These are phyloP conservation scores for Solanum hybrid DNA, from an alignment of 305 asterid species.

Conservation along the genomic window DNA sequence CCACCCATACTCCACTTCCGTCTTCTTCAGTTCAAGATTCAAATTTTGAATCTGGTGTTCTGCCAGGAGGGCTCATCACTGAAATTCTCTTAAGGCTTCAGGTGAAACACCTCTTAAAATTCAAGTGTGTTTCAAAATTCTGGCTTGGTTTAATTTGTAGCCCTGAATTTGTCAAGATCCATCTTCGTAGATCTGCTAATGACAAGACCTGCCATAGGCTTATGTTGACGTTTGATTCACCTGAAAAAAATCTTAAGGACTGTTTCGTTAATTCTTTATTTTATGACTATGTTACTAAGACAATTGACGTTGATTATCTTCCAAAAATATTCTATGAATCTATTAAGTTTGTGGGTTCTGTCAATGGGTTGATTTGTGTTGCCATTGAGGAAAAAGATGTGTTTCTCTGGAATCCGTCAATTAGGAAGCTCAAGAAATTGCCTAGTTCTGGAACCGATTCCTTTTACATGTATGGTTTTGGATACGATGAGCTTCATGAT, in stretches of 20 bases:
- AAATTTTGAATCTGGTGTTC: not conserved
- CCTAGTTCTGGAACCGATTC: not conserved
- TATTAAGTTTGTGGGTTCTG: not conserved
- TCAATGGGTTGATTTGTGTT: not conserved
- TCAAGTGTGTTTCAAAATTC: constrained; percentile 6
- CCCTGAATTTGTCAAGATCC: constrained; percentile 8
- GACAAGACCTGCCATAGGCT: not conserved
- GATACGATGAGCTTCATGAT: not conserved
- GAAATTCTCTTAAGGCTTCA: not conserved
- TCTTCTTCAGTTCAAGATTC: not conserved
- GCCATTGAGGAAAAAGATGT: not conserved
- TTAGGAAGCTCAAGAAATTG: not conserved
- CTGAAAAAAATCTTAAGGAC: constrained; percentile 9
- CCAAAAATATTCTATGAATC: no score
- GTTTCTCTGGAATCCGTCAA: not conserved
- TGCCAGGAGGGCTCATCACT: not conserved
- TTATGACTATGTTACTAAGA: not conserved
- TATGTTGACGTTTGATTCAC: not conserved
- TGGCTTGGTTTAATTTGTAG: constrained; percentile 31
- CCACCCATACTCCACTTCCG: not conserved
- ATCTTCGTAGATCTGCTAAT: not conserved
- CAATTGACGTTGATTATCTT: not conserved
- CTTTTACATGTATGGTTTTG: not conserved
- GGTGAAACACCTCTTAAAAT: not conserved
- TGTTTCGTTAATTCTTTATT: constrained; percentile 21